Percentiles rank a stretch among this genome's conserved stretches.
These are phyloP conservation scores for Amaranthus palmeri DNA, from an alignment of 148 eudicot species.

Conservation along the genomic window DNA sequence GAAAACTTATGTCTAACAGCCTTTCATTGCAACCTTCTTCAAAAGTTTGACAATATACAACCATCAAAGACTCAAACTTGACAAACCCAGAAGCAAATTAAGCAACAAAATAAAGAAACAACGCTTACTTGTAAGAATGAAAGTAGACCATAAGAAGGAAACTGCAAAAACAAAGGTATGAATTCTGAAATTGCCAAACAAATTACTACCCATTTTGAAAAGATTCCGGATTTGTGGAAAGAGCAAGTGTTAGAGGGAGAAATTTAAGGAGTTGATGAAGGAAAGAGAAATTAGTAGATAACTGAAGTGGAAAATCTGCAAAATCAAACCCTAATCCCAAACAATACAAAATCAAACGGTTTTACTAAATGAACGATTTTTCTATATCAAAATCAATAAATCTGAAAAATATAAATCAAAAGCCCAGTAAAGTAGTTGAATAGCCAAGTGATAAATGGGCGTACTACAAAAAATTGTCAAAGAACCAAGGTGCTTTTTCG, in stretches of 20 bases:
- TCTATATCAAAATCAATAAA: too few relatives aligned
- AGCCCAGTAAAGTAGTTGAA: too few relatives aligned
- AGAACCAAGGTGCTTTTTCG: too few relatives aligned
- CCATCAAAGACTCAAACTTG: background rate
- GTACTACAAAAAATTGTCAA: too few relatives aligned
- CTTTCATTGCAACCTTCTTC: too few relatives aligned
- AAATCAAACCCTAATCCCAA: too few relatives aligned
- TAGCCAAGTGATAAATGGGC: too few relatives aligned
- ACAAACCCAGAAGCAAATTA: background rate
- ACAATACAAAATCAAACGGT: too few relatives aligned
- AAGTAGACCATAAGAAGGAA: constrained; percentile 9
- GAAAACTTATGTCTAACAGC: too few relatives aligned
- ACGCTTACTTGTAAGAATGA: too few relatives aligned
- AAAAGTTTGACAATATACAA: background rate
- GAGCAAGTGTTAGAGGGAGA: background rate
- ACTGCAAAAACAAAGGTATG: background rate
- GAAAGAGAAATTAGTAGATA: background rate
- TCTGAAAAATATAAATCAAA: too few relatives aligned
- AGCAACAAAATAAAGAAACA: background rate
- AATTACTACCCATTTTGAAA: background rate
- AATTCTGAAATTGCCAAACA: background rate
- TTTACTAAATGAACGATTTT: too few relatives aligned
- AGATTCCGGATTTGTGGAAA: background rate
- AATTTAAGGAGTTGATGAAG: background rate
- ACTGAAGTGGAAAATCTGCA: background rate